Base-by-base conservation (phyloP, 2,329 filamentous ascomycete genomes). In the Arthrobotrys pseudoclavata region DNA sequence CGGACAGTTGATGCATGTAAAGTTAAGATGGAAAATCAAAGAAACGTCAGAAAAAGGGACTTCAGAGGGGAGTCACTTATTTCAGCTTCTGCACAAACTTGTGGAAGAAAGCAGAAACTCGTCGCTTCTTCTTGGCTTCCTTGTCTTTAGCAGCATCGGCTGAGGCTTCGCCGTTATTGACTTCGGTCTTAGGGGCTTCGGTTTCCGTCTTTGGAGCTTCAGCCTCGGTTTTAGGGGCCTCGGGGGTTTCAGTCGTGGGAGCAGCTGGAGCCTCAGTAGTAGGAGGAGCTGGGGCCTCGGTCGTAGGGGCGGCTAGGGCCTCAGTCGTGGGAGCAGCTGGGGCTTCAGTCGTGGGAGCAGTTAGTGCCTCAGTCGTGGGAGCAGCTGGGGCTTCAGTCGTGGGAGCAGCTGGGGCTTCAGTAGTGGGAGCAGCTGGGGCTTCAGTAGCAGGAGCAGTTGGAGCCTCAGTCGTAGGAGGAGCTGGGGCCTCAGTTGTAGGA, bases 121-220 rank as follows among this genome's bases (percentile, higher is more conserved):
- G 70, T 29, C 62, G 70, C 74, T 67, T 70, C 72, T 76, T 76
- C 57, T 76, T 76, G n/a, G 42, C 50, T 6, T 76, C 72, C 50
- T 76, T 76, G 18, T 57, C 63, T 53, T 60, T 47, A 24, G 64
- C 40, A 24, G 57, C 37, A 10, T 60, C 40, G 29, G 70, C 42
- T n/a, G 52, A 57, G 4, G 52, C 18, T 12, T 26, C 53, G 26
- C 60, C 60, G 20, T 72, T 72, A 4, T 52, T 47, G 13, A 31
- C 37, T 13, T 69, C 72, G 1, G 64, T 45, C 22, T 66, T 62
- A 12, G 71, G 68, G 18, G 55, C 67, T 26, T 60, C 55, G 18
- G 55, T 34, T 12, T 60, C 55, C 6, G 34, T 24, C 53, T 60
- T 60, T 24, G 53, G 42, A 22, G 26, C 34, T 20, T 63, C 45